phyloP scores from a whole-genome alignment of 768 basidiomycete species.

The Phylloporus rhodoxanthus region DNA sequence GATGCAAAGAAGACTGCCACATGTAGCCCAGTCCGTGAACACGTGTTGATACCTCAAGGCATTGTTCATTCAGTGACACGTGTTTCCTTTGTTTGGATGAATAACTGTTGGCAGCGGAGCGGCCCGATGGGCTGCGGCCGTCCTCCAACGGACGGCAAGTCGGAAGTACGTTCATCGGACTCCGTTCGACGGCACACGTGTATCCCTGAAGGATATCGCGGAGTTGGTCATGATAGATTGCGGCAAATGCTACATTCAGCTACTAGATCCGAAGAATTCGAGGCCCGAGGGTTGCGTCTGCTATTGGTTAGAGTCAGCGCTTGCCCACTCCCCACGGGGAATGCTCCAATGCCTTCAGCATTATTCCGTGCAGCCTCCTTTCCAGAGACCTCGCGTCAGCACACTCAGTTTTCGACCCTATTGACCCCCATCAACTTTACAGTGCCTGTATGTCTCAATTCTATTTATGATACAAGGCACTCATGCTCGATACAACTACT shows the following conservation, averaged over 20 bases:
- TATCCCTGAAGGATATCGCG: neutral
- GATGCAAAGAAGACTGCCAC: neutral
- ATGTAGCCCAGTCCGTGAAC: neutral
- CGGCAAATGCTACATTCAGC: neutral
- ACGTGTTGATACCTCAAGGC: neutral
- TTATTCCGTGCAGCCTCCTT: neutral
- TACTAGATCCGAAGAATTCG: neutral
- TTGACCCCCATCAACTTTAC: neutral
- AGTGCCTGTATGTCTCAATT: neutral
- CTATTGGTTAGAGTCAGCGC: too few species aligned
- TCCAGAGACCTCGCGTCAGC: neutral
- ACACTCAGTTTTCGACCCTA: neutral
- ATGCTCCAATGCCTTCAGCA: neutral
- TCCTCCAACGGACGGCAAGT: neutral
- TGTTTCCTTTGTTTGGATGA: too few species aligned
- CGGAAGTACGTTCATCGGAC: conserved; percentile 2
- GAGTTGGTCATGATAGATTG: neutral
- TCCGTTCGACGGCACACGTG: neutral
- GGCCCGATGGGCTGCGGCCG: neutral
- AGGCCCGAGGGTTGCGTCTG: too few species aligned
- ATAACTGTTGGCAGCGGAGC: too few species aligned
- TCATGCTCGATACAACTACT: neutral
- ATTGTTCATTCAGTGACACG: too few species aligned
- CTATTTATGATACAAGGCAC: neutral
- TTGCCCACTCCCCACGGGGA: neutral